These are phyloP conservation scores for Pichia cactophila DNA, from an alignment of 1,139 yeast species.

Conservation along the genomic window DNA sequence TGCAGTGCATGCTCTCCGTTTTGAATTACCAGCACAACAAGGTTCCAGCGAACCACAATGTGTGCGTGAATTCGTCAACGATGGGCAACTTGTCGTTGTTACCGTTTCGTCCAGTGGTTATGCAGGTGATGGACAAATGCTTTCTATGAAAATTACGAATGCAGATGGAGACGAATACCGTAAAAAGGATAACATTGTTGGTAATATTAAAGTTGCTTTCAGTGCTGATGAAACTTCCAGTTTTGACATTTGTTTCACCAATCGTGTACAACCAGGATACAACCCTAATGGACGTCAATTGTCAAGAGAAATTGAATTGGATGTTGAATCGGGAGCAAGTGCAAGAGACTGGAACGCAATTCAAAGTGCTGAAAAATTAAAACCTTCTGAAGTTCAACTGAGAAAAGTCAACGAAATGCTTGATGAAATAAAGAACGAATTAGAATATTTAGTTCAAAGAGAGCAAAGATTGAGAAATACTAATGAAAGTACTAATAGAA, in stretches of 20 bases:
- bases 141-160: constrained; percentile 57
- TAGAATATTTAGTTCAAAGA: constrained; percentile 76
- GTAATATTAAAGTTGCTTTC: constrained; percentile 65
- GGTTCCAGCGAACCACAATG: constrained; percentile 43
- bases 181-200: constrained; percentile 56
- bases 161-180: constrained; percentile 67
- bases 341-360: constrained; percentile 97
- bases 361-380: constrained; percentile 86
- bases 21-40: constrained; percentile 26
- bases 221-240: constrained; percentile 79
- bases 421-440: constrained; percentile 67
- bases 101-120: constrained; percentile 67
- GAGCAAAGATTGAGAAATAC: constrained; percentile 94
- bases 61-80: constrained; percentile 81
- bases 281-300: constrained; percentile 33
- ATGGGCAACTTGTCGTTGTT: constrained; percentile 79
- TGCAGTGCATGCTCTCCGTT: constrained; percentile 20
- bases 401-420: constrained; percentile 78
- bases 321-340: constrained; percentile 90
- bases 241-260: constrained; percentile 86
- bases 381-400: constrained; percentile 85
- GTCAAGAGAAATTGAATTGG: constrained; percentile 70
- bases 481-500: constrained; percentile 83
- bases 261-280: constrained; percentile 38
- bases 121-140: constrained; percentile 77